Conservation (phyloP, 73 alveolate species). For the Paramecium pentaurelia region DNA sequence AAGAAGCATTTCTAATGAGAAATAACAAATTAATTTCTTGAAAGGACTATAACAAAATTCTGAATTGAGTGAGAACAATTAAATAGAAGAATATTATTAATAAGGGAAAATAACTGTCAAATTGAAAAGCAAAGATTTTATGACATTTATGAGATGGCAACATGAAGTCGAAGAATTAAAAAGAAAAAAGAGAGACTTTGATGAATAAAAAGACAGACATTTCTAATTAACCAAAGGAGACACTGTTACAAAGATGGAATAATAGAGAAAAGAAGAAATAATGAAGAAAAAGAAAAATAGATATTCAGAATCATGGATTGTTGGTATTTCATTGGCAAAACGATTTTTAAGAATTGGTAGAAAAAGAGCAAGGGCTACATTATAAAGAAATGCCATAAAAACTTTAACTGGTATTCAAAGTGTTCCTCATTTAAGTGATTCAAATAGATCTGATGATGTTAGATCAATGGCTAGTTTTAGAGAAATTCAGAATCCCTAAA, state of each 20-base stretch:
- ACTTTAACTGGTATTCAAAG: background rate
- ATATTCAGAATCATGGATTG: slow-evolving; percentile 37
- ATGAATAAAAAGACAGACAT: background rate
- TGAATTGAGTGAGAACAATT: background rate
- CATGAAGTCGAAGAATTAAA: slow-evolving; percentile 39
- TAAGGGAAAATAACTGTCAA: background rate
- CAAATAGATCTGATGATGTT: slow-evolving; percentile 29
- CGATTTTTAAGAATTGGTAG: slow-evolving; percentile 3
- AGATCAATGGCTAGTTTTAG: slow-evolving; percentile 15
- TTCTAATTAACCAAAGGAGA: background rate
- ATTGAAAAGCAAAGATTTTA: background rate
- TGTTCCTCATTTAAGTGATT: background rate
- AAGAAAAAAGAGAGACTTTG: slow-evolving; percentile 26
- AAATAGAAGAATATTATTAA: background rate
- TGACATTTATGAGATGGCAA: slow-evolving; percentile 44
- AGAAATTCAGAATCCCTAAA: background rate
- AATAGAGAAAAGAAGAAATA: background rate
- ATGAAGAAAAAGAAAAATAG: background rate
- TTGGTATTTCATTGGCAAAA: slow-evolving; percentile 36
- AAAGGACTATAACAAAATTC: slow-evolving; percentile 17
- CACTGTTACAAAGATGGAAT: background rate
- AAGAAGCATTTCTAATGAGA: background rate
- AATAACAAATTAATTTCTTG: background rate
- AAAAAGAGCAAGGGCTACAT: background rate
- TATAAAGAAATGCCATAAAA: background rate